Percentiles rank a stretch among this genome's conserved stretches.
Evolutionary conservation across 176 grass and related monocot genomes (phyloP).

Genomic region (Oryza coarctata): DNA sequence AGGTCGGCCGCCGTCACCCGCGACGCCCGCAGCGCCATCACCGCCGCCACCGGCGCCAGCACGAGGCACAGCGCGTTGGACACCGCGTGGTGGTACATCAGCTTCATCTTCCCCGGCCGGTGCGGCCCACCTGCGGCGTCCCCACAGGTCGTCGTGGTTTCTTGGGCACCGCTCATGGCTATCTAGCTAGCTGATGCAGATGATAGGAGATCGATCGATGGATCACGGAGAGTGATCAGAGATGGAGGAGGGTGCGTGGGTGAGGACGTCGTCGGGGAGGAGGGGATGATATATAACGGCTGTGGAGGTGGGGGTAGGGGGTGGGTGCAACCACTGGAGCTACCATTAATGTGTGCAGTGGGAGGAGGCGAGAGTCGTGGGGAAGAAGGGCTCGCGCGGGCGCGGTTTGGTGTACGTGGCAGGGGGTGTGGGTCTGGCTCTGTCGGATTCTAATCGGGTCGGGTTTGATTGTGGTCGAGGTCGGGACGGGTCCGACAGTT

Average conservation of each 20-base stretch:
- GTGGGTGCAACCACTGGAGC: slow-evolving; percentile 79
- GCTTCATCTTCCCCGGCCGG: slow-evolving; percentile 20
- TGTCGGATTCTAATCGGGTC: no score
- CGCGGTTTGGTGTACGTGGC: not conserved
- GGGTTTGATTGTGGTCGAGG: no score
- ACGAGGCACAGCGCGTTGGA: slow-evolving; percentile 53
- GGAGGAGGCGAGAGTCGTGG: not conserved
- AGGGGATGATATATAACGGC: slow-evolving; percentile 32
- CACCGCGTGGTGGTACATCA: slow-evolving; percentile 46
- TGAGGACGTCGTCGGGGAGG: not conserved
- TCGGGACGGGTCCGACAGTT: no score
- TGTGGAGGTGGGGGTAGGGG: not conserved
- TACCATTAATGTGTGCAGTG: slow-evolving; percentile 47
- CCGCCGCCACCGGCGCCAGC: slow-evolving; percentile 19
- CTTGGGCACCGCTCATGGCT: slow-evolving; percentile 12
- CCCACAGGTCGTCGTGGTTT: not conserved
- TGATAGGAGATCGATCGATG: no score
- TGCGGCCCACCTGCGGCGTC: not conserved
- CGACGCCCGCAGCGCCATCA: not conserved
- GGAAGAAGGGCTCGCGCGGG: not conserved
- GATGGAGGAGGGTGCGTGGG: not conserved
- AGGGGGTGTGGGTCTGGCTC: not conserved
- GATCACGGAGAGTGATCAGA: not conserved
- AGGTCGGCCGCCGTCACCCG: slow-evolving; percentile 9
- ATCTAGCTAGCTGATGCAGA: no score